phyloP scores from a whole-genome alignment of 2,329 filamentous ascomycete genomes.

The Claviceps fusiformis region DNA sequence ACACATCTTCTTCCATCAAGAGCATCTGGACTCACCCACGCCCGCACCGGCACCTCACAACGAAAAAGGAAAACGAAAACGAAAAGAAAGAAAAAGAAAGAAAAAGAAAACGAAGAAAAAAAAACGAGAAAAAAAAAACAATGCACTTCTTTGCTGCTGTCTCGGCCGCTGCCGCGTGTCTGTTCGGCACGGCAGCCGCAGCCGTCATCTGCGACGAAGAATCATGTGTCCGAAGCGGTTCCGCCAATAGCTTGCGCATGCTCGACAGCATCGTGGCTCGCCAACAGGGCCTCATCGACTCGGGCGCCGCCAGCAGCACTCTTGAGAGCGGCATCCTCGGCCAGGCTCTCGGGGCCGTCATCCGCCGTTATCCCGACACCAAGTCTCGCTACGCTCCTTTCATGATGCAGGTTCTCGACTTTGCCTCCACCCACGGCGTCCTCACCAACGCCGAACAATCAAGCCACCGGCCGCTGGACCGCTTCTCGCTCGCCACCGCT shows the following conservation, averaged over 20 bases:
- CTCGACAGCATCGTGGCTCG: conserved; percentile 13
- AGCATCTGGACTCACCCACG: too few relatives aligned
- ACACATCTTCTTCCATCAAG: too few relatives aligned
- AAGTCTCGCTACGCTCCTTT: conserved; percentile 4
- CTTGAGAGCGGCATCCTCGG: conserved; percentile 13
- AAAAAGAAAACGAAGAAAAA: too few relatives aligned
- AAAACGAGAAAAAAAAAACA: too few relatives aligned
- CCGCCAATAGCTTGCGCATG: conserved; percentile 6
- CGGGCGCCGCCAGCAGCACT: conserved; percentile 10
- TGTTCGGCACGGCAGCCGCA: neutral
- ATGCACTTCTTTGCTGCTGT: neutral
- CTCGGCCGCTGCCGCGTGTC: neutral
- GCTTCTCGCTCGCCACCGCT: conserved; percentile 11
- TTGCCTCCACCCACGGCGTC: conserved; percentile 2
- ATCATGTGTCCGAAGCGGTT: too few relatives aligned
- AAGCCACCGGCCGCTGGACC: conserved; percentile 10
- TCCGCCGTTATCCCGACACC: conserved; percentile 8
- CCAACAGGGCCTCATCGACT: conserved; percentile 11
- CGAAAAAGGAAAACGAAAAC: too few relatives aligned
- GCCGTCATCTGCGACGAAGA: too few relatives aligned
- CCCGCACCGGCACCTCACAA: too few relatives aligned
- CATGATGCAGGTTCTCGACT: conserved; percentile 8
- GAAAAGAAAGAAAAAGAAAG: too few relatives aligned
- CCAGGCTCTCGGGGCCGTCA: conserved; percentile 8
- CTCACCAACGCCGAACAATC: conserved; percentile 7